Base-by-base conservation (phyloP, 2,329 filamentous ascomycete species). In the Tolypocladium amazonense region DNA sequence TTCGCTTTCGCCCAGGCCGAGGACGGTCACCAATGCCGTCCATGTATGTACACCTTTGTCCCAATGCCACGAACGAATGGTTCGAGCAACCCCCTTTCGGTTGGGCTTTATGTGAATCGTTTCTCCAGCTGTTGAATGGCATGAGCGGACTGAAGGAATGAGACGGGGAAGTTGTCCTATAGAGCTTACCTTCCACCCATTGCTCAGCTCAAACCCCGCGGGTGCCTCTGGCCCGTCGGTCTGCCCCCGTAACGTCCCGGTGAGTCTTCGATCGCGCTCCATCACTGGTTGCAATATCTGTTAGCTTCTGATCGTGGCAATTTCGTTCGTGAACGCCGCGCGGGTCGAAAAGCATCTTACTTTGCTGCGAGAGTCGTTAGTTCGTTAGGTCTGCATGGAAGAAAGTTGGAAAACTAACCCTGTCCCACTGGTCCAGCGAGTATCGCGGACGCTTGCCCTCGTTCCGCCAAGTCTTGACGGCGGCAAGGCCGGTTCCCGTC, bases 361-460 rank as follows among this genome's bases (percentile, higher is more conserved):
- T 84, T 82, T 85, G 80, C 81, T 85, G 64, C 62, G 61, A 53
- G 57, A 55, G 56, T n/a, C 53, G 64, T 75, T 69, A 77, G 73
- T 62, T 35, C 43, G 57, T 25, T 30, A 15, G 23, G 8, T 15
- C 9, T 15, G 6, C 47, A 20, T 1, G 18, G 35, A 7, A n/a
- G 35, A 52, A n/a, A 50, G 38, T 37, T 23, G 27, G 53, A 35
- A 50, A 54, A 70, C 78, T 64, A 72, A 86, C 84, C 73, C 72
- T 81, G 66, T 87, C 84, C 84, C 84, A 87, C 67, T 82, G 79
- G 67, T 87, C 84, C 60, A 87, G 62, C 9, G 81, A 83, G 69
- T 82, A 83, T 65, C 84, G 81, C 59, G 79, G 76, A 66, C 81
- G 77, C 76, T 85, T 86, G 67, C 82, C 80, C 62, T 83, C 84